A percentile compares a stretch with the other conserved stretches of the same genome.
These are phyloP conservation scores for Reutealis trisperma DNA, from an alignment of 345 rosid genomes.

Conservation along the genomic window DNA sequence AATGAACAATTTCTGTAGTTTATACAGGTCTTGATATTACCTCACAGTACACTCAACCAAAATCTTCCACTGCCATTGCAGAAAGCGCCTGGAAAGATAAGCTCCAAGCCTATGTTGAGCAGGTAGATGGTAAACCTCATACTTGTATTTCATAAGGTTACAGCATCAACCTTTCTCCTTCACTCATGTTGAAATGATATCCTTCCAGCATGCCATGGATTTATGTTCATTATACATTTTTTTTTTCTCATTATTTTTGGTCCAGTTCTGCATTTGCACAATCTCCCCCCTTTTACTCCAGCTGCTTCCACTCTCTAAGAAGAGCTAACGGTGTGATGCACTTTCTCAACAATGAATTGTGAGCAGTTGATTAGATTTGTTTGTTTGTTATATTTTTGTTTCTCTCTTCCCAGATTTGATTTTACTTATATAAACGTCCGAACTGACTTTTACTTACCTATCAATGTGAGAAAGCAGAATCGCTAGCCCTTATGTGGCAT, in stretches of 20 bases:
- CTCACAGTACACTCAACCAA: neutral
- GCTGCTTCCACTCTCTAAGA: neutral
- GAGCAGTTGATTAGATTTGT: neutral
- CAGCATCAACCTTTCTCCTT: neutral
- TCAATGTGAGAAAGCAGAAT: neutral
- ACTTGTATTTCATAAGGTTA: neutral
- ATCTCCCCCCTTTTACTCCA: neutral
- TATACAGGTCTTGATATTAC: neutral
- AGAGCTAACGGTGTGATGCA: neutral
- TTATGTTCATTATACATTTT: no score
- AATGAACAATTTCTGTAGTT: neutral
- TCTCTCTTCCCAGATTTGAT: neutral
- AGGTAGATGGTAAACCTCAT: constrained; percentile 3
- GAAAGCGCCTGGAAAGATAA: constrained; percentile 19
- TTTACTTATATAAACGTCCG: neutral
- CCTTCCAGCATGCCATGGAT: neutral
- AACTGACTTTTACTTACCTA: neutral
- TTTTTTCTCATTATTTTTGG: neutral
- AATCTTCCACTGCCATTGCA: constrained; percentile 12
- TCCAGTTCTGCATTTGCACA: neutral
- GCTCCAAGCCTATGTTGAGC: constrained; percentile 16
- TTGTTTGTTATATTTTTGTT: neutral
- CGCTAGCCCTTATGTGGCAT: neutral
- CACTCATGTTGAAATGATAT: neutral
- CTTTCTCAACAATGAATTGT: no score